Base-by-base conservation (phyloP, 441 rosid species). In the Biscutella laevigata region DNA sequence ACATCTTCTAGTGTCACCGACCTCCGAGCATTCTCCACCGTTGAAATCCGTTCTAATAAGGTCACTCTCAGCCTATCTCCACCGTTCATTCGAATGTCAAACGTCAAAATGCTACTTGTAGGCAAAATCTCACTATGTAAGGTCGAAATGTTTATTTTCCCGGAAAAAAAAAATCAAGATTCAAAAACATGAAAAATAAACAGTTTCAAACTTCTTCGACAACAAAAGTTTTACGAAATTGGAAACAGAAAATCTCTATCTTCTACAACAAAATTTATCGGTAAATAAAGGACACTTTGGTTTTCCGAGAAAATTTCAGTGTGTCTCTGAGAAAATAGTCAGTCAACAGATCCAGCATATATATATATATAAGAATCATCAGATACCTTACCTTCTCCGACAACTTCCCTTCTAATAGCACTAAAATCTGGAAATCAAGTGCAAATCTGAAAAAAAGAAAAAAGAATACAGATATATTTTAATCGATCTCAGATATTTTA, bases 21-120 rank as follows among this genome's bases (percentile, higher is more conserved):
- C 44, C 64, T 67, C 27, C 79, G 62, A 40, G 59, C 46, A 15
- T 44, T 53, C 11, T 73, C 82, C 28, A 72, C 57, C 22, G 70
- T 78, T 6, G 86, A 74, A 85, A 83, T 78, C 11, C 72, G 74
- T n/a, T 80, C 81, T 56, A 69, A 15, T 8, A 74, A 69, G 9
- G 82, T 66, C 24, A 50, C 55, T 35, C 80, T 61, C 28, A 78
- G 47, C 29, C 74, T 47, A 53, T 60, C 62, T 24, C 55, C 64
- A 41, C 32, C 47, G 15, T 39, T 25, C 77, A 72, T 66, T 69
- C 28, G 37, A 63, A 26, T 39, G 51, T 35, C 30, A n/a, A n/a
- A n/a, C n/a, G n/a, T n/a, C n/a, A n/a, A n/a, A n/a, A n/a, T n/a
- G n/a, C n/a, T n/a, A n/a, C n/a, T n/a, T n/a, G n/a, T n/a, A n/a